Conservation (phyloP, 169 alveolate species). For the Plasmodium falciparum region DNA sequence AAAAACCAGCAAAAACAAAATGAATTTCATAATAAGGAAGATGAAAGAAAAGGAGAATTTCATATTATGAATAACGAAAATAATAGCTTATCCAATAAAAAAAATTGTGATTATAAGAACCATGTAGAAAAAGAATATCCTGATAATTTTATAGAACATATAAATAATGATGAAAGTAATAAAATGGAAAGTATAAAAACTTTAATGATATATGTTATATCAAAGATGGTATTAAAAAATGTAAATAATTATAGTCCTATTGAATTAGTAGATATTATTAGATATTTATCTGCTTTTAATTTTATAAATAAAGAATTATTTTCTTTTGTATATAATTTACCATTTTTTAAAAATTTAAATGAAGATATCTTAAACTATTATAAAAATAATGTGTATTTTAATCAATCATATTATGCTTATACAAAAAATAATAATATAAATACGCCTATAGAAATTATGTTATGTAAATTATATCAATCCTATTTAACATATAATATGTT, state of each 20-base stretch:
- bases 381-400: conserved; percentile 47
- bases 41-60: neutral
- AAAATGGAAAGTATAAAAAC: conserved; percentile 8
- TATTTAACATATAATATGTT: conserved; percentile 34
- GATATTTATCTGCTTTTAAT: conserved; percentile 39
- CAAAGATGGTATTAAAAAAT: conserved; percentile 46
- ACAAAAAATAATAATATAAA: conserved; percentile 54
- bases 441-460: conserved; percentile 68
- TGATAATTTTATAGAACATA: neutral
- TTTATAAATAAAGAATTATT: conserved; percentile 47
- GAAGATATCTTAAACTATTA: conserved; percentile 38
- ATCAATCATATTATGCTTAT: conserved; percentile 72
- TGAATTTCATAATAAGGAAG: neutral
- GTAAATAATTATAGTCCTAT: conserved; percentile 44
- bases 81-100: too few relatives aligned
- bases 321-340: conserved; percentile 45
- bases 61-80: neutral
- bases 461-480: conserved; percentile 67
- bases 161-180: neutral
- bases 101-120: too few relatives aligned
- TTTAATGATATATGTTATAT: conserved; percentile 17
- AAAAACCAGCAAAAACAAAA: too few relatives aligned
- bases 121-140: too few relatives aligned
- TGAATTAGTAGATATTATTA: conserved; percentile 61
- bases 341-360: conserved; percentile 52